Base-by-base conservation (phyloP, 805 yeast genomes). In the Middelhovenomyces tepae region DNA sequence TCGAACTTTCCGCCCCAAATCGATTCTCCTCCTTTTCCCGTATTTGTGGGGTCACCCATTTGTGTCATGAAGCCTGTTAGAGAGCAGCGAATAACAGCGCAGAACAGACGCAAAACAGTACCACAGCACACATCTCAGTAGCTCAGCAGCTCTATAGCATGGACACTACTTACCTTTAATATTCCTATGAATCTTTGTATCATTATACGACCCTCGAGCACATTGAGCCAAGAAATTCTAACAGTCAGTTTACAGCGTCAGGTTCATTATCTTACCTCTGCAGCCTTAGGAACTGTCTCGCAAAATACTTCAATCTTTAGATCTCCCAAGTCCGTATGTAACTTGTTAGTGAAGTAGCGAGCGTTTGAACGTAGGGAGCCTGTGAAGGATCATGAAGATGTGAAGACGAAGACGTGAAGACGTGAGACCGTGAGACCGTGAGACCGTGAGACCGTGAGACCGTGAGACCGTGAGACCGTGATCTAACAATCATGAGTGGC, bases 21-120 rank as follows among this genome's bases (percentile, higher is more conserved):
- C 5, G 45, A 35, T 31, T 47, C 51, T 7, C 55, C 55, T 5
- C 55, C 55, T 28, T 43, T 50, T 3, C 55, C 55, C 8, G 49
- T 48, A 15, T 48, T 50, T 2, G 55, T 47, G 2, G 55, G 54
- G 39, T 50, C 55, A 6, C 56, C 56, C 47, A 71, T 71, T 52
- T 69, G 74, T 46, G 68, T 65, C 69, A 69, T 69, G 57, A 69
- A 69, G 40, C 62, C n/a, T n/a, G n/a, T n/a, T n/a, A n/a, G n/a
- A n/a, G n/a, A n/a, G n/a, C n/a, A n/a, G n/a, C n/a, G n/a, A n/a
- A n/a, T n/a, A n/a, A n/a, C n/a, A n/a, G n/a, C n/a, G n/a, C n/a
- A n/a, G n/a, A n/a, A n/a, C n/a, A n/a, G n/a, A n/a, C n/a, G n/a
- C n/a, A n/a, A n/a, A n/a, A n/a, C n/a, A n/a, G n/a, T n/a, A n/a